phyloP scores from a whole-genome alignment of 768 basidiomycete species.

The Suillus plorans region DNA sequence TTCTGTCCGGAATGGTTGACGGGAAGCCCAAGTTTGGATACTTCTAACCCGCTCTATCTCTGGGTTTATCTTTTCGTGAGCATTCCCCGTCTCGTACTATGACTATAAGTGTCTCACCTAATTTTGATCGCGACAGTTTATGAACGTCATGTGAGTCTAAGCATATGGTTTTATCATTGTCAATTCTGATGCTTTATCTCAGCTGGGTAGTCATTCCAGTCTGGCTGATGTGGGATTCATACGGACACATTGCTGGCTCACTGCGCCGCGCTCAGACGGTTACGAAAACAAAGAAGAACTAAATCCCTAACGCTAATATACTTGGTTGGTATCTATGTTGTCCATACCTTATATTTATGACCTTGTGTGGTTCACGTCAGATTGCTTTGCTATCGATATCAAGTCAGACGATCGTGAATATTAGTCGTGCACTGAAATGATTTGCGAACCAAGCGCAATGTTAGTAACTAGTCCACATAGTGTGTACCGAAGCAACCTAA shows the following conservation, averaged over 20 bases:
- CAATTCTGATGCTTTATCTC: conserved; percentile 8
- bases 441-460: not conserved
- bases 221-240: conserved; percentile 78
- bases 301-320: not conserved
- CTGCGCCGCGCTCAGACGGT: conserved; percentile 44
- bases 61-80: conserved; percentile 79
- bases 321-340: not conserved
- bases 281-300: conserved; percentile 38
- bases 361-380: not conserved
- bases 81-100: conserved; percentile 27
- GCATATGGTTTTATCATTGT: not conserved
- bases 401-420: not conserved
- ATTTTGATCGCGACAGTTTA: conserved; percentile 49
- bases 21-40: conserved; percentile 70
- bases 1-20: conserved; percentile 87
- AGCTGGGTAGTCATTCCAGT: conserved; percentile 84
- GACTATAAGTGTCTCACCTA: not conserved
- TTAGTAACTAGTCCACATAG: conserved; percentile 13
- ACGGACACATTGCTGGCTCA: conserved; percentile 61
- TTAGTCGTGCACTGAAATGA: not conserved
- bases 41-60: conserved; percentile 65
- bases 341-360: not conserved
- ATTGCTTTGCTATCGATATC: not conserved
- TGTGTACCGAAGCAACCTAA: conserved; percentile 10
- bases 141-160: conserved; percentile 70